phyloP scores from a whole-genome alignment of 1,284 basidiomycete species.

The Cutaneotrichosporon mucoides region DNA sequence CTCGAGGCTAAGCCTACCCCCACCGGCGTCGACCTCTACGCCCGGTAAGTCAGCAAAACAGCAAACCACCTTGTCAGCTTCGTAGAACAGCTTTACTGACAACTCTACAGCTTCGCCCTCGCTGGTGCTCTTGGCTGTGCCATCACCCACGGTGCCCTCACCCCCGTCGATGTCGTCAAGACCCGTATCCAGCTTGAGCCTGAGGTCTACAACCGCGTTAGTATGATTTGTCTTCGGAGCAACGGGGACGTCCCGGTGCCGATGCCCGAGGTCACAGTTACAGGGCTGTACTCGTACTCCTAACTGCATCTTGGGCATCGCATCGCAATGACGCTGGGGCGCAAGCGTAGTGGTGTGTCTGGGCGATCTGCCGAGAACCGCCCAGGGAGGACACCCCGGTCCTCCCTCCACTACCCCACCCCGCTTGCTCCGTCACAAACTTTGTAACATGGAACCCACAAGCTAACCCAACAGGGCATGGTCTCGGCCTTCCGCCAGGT shows the following conservation, averaged over 20 bases:
- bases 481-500: constrained; percentile 67
- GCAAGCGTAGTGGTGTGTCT: too few species aligned
- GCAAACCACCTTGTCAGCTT: neutral
- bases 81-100: constrained; percentile 10
- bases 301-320: too few species aligned
- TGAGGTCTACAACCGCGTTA: constrained; percentile 55
- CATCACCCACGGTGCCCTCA: constrained; percentile 88
- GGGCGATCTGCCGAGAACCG: too few species aligned
- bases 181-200: constrained; percentile 91
- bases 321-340: too few species aligned
- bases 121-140: constrained; percentile 91
- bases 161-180: constrained; percentile 91
- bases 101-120: constrained; percentile 54
- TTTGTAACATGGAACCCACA: too few species aligned
- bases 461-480: constrained; percentile 68
- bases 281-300: too few species aligned
- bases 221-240: too few species aligned
- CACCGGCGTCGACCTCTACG: constrained; percentile 52
- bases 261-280: too few species aligned
- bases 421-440: too few species aligned
- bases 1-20: constrained; percentile 43
- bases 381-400: too few species aligned
- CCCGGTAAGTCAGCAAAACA: constrained; percentile 41
- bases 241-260: too few species aligned
- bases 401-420: neutral